These are phyloP conservation scores for Candida mattraensis DNA, from an alignment of 805 yeast species.

Conservation along the genomic window DNA sequence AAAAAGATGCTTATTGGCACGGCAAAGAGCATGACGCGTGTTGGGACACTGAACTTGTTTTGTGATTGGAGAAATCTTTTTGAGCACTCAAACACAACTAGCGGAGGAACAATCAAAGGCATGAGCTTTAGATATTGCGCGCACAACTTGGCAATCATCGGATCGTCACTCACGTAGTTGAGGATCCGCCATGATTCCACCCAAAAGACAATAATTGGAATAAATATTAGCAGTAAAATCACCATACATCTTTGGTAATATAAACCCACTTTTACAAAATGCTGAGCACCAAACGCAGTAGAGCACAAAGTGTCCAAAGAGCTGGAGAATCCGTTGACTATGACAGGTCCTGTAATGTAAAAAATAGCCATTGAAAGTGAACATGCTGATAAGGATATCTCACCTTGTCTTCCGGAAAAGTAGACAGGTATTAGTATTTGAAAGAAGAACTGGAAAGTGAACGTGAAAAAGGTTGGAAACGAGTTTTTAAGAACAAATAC, in stretches of 20 bases:
- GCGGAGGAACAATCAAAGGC: conserved; percentile 65
- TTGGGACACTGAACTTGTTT: conserved; percentile 73
- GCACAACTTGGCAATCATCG: conserved; percentile 46
- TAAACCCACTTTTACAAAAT: conserved; percentile 60
- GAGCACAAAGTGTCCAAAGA: conserved; percentile 75
- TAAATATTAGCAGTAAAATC: conserved; percentile 44
- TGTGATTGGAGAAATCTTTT: conserved; percentile 74
- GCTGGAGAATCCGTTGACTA: conserved; percentile 71
- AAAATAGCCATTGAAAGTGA: conserved; percentile 72
- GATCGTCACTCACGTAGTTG: conserved; percentile 43
- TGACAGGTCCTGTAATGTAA: conserved; percentile 67
- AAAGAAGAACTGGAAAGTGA: conserved; percentile 63
- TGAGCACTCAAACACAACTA: conserved; percentile 64
- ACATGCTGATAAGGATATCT: conserved; percentile 65
- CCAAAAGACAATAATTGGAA: conserved; percentile 66
- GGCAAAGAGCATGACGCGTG: conserved; percentile 61
- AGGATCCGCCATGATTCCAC: conserved; percentile 46
- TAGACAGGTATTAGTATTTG: conserved; percentile 73
- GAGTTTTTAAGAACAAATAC: conserved; percentile 38
- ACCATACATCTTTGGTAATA: conserved; percentile 63
- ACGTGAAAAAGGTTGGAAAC: conserved; percentile 62
- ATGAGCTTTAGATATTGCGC: conserved; percentile 51
- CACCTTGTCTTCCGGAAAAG: conserved; percentile 67
- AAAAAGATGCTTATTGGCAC: conserved; percentile 64
- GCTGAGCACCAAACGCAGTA: conserved; percentile 68